A percentile compares a stretch with the other conserved stretches of the same genome.
Evolutionary conservation across 805 yeast species (phyloP).

Genomic region (Metschnikowia lachancei): DNA sequence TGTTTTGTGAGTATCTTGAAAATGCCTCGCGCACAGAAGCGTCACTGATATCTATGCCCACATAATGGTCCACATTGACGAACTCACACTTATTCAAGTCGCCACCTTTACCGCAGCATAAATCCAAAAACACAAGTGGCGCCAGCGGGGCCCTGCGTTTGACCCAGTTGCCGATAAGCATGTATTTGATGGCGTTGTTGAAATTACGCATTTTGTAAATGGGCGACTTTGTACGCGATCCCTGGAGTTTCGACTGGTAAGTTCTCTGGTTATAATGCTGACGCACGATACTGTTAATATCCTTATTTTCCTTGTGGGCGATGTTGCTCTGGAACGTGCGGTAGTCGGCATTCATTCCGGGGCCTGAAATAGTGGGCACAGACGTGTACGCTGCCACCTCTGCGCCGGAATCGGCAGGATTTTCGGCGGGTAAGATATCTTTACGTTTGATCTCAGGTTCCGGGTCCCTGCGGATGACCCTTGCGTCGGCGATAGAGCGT

Average conservation of each 20-base stretch:
- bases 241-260: constrained; percentile 56
- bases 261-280: constrained; percentile 86
- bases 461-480: constrained; percentile 20
- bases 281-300: constrained; percentile 68
- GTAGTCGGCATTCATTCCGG: constrained; percentile 25
- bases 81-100: constrained; percentile 87
- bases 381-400: constrained; percentile 19
- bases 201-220: constrained; percentile 83
- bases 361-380: constrained; percentile 18
- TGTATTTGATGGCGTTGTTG: constrained; percentile 89
- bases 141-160: constrained; percentile 26
- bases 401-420: constrained; percentile 8
- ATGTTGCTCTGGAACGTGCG: constrained; percentile 41
- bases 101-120: constrained; percentile 99
- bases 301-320: constrained; percentile 32
- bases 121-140: constrained; percentile 59
- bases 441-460: constrained; percentile 15
- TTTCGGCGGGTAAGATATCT: constrained; percentile 7
- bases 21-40: constrained; percentile 83
- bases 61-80: constrained; percentile 67
- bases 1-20: constrained; percentile 60
- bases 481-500: constrained; percentile 7
- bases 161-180: constrained; percentile 70
- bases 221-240: constrained; percentile 69
- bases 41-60: constrained; percentile 91